A percentile compares a stretch with the other conserved stretches of the same genome.
Conservation (phyloP, 2,329 filamentous ascomycete genomes). For the Clathrospora elynae region DNA sequence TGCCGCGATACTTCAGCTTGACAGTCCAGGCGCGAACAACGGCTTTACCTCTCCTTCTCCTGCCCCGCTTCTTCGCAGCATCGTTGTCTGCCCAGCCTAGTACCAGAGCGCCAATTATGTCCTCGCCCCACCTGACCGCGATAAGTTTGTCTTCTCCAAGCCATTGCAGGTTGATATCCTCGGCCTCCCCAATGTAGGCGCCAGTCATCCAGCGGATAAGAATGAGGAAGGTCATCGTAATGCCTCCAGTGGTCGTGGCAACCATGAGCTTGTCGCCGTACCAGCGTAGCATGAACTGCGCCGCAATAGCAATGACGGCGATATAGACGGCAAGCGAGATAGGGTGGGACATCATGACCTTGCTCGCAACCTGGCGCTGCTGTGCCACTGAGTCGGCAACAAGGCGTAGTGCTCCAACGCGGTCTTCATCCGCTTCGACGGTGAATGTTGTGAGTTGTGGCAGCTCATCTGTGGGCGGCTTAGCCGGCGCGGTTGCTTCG, state of each 20-base stretch:
- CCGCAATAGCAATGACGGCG: constrained; percentile 47
- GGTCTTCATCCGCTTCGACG: constrained; percentile 60
- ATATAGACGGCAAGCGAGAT: constrained; percentile 48
- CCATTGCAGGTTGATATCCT: constrained; percentile 67
- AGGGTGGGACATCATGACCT: constrained; percentile 56
- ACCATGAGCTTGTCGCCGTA: constrained; percentile 60
- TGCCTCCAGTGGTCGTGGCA: constrained; percentile 63
- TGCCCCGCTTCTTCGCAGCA: constrained; percentile 51
- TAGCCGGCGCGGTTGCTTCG: constrained; percentile 30
- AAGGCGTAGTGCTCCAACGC: constrained; percentile 70
- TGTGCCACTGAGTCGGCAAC: constrained; percentile 83
- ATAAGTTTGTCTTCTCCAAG: constrained; percentile 59
- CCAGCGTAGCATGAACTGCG: constrained; percentile 49
- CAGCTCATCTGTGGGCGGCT: constrained; percentile 39
- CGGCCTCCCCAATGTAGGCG: constrained; percentile 67
- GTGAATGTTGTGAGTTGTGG: constrained; percentile 67
- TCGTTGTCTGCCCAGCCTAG: constrained; percentile 65
- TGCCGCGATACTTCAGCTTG: constrained; percentile 67
- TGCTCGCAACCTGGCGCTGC: constrained; percentile 72
- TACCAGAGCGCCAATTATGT: constrained; percentile 73
- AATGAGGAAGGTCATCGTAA: constrained; percentile 68
- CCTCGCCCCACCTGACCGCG: constrained; percentile 69
- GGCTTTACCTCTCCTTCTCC: constrained; percentile 65
- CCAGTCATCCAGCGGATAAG: constrained; percentile 64
- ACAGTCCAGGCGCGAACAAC: constrained; percentile 86